Evolutionary conservation across 164 flowering plant species (phyloP), one percentile per base, ranked within the genome.

Genomic region (Chimonanthus praecox): DNA sequence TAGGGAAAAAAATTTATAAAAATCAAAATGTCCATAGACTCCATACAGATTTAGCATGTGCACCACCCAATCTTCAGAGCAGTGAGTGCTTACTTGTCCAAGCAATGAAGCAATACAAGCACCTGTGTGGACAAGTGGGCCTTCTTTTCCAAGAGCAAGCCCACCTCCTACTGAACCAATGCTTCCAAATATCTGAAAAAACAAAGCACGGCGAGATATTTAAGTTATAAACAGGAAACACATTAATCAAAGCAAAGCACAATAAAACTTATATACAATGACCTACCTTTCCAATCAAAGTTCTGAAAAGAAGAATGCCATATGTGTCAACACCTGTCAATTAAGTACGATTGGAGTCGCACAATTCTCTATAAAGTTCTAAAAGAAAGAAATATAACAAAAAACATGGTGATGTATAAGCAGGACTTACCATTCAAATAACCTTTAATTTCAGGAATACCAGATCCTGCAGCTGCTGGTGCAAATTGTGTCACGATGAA

Each of bases 361-460:
- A 33, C 49, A 58, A 10, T 66, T 45, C 44, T 11, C 44, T 45
- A 33, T 4, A 66, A 9, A 33, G 33, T 33, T 33, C 33, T 49
- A 58, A 80, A 4, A 75, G 15, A 7, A 33, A 33, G 33, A 33
- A 33, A 33, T 33, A n/a, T 64, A 64, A 47, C n/a, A 10, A 5
- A 50, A 3, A 7, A 69, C 7, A 11, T 44, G 8, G 61, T 21
- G 11, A 9, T 20, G 15, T 11, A 51, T 15, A 10, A 21, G 11
- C 21, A 65, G 49, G 18, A 7, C 75, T 54, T 80, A 95, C 98
- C 98, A 79, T 94, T 94, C 82, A 94, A 63, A 79, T 89, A 94
- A 47, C 97, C 97, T 86, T 94, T 90, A 11, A 94, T 91, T 85
- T 94, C 98, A 4, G 98, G 96, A 69, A 92, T 88, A 68, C 98